Conservation (phyloP, 202 grass and related monocot genomes). For the Setaria italica region DNA sequence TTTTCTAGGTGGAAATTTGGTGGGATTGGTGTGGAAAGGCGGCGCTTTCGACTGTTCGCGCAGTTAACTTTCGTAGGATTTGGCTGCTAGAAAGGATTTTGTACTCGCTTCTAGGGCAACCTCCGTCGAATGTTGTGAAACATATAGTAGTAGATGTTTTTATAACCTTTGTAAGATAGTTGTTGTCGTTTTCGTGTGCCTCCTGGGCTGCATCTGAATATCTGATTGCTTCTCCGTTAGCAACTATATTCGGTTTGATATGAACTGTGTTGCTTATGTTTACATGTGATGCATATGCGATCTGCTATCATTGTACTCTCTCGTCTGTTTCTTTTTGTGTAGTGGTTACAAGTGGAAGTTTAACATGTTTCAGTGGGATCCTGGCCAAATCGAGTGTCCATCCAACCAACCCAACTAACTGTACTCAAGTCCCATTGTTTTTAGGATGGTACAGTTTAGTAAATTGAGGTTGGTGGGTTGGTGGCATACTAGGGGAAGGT, state of each 20-base stretch:
- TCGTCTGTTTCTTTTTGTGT: neutral
- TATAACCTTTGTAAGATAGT: neutral
- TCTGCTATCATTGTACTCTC: neutral
- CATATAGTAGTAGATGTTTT: neutral
- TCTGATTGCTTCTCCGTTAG: neutral
- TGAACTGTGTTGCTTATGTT: neutral
- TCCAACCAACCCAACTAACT: conserved; percentile 25
- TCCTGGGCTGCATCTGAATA: neutral
- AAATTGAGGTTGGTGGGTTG: conserved; percentile 22
- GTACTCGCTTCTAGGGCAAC: neutral
- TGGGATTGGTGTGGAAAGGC: neutral
- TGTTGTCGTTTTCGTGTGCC: neutral
- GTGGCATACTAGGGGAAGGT: conserved; percentile 17
- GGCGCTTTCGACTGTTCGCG: neutral
- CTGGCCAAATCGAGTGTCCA: conserved; percentile 25
- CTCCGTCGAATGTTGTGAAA: neutral
- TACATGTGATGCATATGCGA: neutral
- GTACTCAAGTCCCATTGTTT: neutral
- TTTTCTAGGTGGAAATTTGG: conserved; percentile 12
- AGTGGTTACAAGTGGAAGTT: conserved; percentile 22
- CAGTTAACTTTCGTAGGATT: neutral
- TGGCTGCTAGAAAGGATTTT: neutral
- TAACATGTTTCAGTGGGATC: conserved; percentile 28
- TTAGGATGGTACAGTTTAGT: conserved; percentile 16
- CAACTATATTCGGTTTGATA: neutral